phyloP scores from a whole-genome alignment of 257 asterid genomes.

The Solanum habrochaites region DNA sequence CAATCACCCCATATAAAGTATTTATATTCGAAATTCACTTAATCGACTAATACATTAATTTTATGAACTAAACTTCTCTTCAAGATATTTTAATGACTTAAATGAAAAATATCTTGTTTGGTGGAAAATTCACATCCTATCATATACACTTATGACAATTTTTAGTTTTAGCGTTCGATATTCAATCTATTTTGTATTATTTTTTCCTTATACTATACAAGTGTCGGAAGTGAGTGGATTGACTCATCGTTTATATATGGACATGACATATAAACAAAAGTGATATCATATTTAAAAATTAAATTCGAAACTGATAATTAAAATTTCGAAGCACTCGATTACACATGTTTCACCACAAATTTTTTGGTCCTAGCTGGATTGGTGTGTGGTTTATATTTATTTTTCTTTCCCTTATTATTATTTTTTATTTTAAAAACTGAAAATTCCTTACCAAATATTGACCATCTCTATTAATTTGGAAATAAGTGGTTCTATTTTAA shows the following conservation, averaged over 20 bases:
- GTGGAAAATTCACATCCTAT: background rate
- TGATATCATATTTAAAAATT: background rate
- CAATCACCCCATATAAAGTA: too few relatives aligned
- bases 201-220: background rate
- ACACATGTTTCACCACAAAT: background rate
- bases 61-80: too few relatives aligned
- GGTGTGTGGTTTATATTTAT: background rate
- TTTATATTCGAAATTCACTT: too few relatives aligned
- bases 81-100: background rate
- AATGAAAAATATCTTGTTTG: background rate
- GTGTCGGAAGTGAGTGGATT: too few relatives aligned
- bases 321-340: fast-evolving
- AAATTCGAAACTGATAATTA: fast-evolving
- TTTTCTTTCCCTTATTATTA: background rate
- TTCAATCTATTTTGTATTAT: too few relatives aligned
- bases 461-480: background rate
- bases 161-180: too few relatives aligned
- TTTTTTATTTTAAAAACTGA: too few relatives aligned
- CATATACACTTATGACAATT: background rate
- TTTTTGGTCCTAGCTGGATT: background rate
- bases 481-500: background rate
- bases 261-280: fast-evolving
- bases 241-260: background rate
- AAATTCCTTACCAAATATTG: background rate
- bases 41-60: too few relatives aligned